Percentiles rank a stretch among this genome's conserved stretches.
These are phyloP conservation scores for Claviceps sp. DNA, from an alignment of 2,329 filamentous ascomycete genomes.

Conservation along the genomic window DNA sequence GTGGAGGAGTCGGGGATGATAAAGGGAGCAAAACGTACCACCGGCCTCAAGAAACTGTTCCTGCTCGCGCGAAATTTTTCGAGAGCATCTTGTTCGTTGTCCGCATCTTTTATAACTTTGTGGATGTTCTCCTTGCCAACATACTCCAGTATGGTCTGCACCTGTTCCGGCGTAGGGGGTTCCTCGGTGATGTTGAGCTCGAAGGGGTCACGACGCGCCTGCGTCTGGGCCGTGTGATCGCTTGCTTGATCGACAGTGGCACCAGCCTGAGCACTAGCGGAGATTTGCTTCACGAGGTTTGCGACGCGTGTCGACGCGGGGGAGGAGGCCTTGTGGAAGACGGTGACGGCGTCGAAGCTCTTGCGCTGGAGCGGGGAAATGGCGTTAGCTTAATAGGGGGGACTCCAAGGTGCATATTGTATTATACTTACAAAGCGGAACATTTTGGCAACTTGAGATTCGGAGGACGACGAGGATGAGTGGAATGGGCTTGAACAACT, in stretches of 20 bases:
- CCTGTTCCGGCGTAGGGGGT: slow-evolving; percentile 67
- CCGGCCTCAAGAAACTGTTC: slow-evolving; percentile 57
- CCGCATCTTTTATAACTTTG: slow-evolving; percentile 59
- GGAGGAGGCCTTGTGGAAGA: slow-evolving; percentile 78
- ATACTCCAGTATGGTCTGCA: slow-evolving; percentile 75
- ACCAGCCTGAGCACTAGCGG: slow-evolving; percentile 51
- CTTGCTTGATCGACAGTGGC: slow-evolving; percentile 65
- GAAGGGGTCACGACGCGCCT: slow-evolving; percentile 51
- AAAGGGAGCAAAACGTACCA: slow-evolving; percentile 43
- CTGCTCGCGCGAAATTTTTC: slow-evolving; percentile 60
- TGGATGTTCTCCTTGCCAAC: slow-evolving; percentile 49
- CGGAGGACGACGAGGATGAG: background rate
- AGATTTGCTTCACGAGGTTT: slow-evolving; percentile 67
- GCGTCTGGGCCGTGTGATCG: slow-evolving; percentile 47
- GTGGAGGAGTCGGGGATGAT: background rate
- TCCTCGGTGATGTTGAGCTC: slow-evolving; percentile 75
- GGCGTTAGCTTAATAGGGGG: background rate
- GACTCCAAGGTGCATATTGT: background rate
- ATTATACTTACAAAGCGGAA: slow-evolving; percentile 12
- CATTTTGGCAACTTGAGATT: slow-evolving; percentile 6
- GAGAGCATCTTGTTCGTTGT: slow-evolving; percentile 62
- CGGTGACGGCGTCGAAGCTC: slow-evolving; percentile 79
- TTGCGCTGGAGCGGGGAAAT: slow-evolving; percentile 44
- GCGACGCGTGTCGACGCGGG: slow-evolving; percentile 61
- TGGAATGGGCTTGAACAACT: background rate